phyloP scores from a whole-genome alignment of 2,329 filamentous ascomycete genomes.

The Sporothrix euskadiensis region DNA sequence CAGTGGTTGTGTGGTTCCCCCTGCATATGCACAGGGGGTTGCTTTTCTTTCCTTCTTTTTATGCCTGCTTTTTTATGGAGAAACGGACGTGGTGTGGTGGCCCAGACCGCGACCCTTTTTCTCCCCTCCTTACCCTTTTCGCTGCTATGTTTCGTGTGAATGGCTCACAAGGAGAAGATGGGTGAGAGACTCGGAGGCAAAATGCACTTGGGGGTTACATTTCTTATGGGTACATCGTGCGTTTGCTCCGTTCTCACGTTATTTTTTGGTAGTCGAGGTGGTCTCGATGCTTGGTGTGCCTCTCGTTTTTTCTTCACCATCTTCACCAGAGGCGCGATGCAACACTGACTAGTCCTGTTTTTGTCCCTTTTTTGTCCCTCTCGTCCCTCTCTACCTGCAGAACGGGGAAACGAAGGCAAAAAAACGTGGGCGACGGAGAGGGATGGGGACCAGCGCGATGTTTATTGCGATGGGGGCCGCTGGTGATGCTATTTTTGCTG shows the following conservation, averaged over 20 bases:
- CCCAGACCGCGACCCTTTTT: background rate
- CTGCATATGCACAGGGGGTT: conserved; percentile 9
- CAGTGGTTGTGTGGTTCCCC: background rate
- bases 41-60: background rate
- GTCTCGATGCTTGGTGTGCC: no score
- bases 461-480: background rate
- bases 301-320: conserved; percentile 4
- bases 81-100: background rate
- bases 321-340: conserved; percentile 4
- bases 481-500: background rate
- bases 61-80: background rate
- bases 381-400: background rate
- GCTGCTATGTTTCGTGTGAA: background rate
- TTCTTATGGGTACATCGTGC: conserved; percentile 10
- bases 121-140: background rate
- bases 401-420: background rate
- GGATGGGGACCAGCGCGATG: background rate
- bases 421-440: background rate
- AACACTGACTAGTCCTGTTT: conserved; percentile 3
- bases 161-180: background rate
- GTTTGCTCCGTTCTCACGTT: conserved; percentile 15
- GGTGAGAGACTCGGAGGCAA: background rate
- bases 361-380: background rate
- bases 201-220: conserved; percentile 10
- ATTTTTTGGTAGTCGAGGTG: background rate